Conservation (phyloP, 2,329 filamentous ascomycete genomes). For the Alternaria arborescens region DNA sequence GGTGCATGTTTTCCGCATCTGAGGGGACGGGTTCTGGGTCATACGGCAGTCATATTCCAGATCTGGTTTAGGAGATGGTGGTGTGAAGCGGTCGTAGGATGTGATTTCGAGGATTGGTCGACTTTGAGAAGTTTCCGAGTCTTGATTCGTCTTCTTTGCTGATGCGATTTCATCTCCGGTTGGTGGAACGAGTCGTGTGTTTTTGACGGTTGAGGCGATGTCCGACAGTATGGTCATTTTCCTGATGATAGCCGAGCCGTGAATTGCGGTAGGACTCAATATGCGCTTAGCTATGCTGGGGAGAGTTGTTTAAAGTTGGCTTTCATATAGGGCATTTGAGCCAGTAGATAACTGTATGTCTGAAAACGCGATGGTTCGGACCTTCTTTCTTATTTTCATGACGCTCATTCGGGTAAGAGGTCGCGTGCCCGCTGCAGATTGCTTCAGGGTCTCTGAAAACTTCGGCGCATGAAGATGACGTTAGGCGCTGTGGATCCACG, state of each 20-base stretch:
- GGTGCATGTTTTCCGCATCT: slow-evolving; percentile 7
- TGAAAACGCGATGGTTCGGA: neutral
- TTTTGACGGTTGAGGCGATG: neutral
- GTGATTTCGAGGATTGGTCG: slow-evolving; percentile 13
- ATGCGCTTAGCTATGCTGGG: neutral
- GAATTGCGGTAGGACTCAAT: neutral
- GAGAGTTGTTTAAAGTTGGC: neutral
- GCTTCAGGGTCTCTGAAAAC: neutral
- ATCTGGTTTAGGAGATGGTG: slow-evolving; percentile 10
- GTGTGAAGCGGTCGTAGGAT: slow-evolving; percentile 16
- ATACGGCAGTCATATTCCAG: slow-evolving; percentile 19
- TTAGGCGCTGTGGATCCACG: slow-evolving; percentile 4
- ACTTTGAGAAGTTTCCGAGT: neutral
- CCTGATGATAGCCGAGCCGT: neutral
- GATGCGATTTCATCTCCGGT: slow-evolving; percentile 2
- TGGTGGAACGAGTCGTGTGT: slow-evolving; percentile 10
- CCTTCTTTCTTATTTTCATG: neutral
- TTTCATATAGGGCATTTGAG: neutral
- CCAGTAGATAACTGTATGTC: neutral
- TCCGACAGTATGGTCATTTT: slow-evolving; percentile 10
- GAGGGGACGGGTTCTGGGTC: slow-evolving; percentile 6
- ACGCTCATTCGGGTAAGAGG: neutral
- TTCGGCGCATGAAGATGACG: slow-evolving; percentile 9
- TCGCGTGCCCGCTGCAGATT: neutral
- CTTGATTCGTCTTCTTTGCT: neutral